These are phyloP conservation scores for Striga asiatica DNA, from an alignment of 257 asterid species.

Conservation along the genomic window DNA sequence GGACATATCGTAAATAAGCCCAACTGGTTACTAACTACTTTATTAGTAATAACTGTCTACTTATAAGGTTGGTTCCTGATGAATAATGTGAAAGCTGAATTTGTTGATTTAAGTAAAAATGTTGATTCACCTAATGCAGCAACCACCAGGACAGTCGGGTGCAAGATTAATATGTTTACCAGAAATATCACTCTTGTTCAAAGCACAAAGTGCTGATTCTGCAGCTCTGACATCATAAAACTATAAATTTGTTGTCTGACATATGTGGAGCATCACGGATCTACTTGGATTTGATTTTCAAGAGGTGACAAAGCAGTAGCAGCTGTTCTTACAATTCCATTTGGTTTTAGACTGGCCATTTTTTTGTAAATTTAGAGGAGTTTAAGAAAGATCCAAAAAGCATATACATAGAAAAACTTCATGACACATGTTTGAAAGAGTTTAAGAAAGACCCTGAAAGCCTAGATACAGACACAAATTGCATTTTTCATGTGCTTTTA, in stretches of 20 bases:
- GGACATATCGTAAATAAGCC: conserved; percentile 1
- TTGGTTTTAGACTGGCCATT: conserved; percentile 44
- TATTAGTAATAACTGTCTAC: background rate
- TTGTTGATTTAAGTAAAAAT: background rate
- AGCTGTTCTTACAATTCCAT: too few species aligned
- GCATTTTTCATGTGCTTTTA: background rate
- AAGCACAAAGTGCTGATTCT: conserved; percentile 75
- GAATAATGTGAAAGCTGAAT: background rate
- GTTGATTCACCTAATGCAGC: conserved; percentile 51
- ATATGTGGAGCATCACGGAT: conserved; percentile 58
- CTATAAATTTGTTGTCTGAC: conserved; percentile 48
- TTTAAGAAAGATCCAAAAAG: conserved; percentile 5
- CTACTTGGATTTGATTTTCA: conserved; percentile 49
- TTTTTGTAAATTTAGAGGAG: background rate
- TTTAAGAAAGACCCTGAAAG: conserved; percentile 5
- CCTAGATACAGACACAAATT: background rate
- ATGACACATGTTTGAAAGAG: too few species aligned
- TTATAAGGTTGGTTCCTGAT: conserved; percentile 7
- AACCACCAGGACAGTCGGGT: conserved; percentile 58
- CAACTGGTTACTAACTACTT: background rate
- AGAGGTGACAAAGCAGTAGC: conserved; percentile 44
- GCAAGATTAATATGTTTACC: conserved; percentile 84
- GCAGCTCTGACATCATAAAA: conserved; percentile 93
- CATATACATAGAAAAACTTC: background rate
- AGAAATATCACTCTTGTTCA: conserved; percentile 67